Evolutionary conservation across 106 monocot genomes (phyloP), one percentile per base, ranked within the genome.

Genomic region (Triglochin maritima): DNA sequence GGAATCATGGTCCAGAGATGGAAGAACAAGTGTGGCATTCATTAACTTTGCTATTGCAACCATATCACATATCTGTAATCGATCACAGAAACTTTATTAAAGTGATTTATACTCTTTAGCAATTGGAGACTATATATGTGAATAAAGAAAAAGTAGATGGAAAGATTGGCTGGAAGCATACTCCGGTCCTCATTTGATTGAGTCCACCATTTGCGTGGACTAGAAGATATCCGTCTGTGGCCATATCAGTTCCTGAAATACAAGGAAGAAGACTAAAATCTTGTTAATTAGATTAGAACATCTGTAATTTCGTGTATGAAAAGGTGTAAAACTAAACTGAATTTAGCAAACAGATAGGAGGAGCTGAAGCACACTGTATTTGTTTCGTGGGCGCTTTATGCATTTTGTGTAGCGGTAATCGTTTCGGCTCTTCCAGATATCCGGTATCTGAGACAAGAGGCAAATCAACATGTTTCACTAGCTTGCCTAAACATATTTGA

Each of bases 141-240:
- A 42, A n/a, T 55, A 8, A 12, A 29, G 4, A 15, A 4, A 48
- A 46, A 71, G 3, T 17, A 7, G 9, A 2, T 16, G 12, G 0
- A 44, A 13, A 53, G 44, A 63, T 4, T 57, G 29, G 29, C 29
- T 29, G 1, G 29, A 44, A 44, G 41, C 73, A 12, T 79, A 94
- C 94, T 57, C 94, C 94, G 50, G 75, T 75, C 59, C 85, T 84
- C 94, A 94, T 94, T 73, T 94, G 94, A 58, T 94, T 94, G 9
- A 94, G 71, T 46, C 94, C 94, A 15, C 94, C 94, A 71, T 94
- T 94, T 13, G 94, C 89, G 51, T 83, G 74, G 54, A 85, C 74
- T 1, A 90, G 41, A 44, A 94, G 76, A 67, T 90, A 90, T 16
- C 89, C 90, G 49, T 74, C 66, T 51, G 88, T 77, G 1, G 67